Conservation (phyloP, 371 early-diverging fungal species). For the Vittaforma corneae region DNA sequence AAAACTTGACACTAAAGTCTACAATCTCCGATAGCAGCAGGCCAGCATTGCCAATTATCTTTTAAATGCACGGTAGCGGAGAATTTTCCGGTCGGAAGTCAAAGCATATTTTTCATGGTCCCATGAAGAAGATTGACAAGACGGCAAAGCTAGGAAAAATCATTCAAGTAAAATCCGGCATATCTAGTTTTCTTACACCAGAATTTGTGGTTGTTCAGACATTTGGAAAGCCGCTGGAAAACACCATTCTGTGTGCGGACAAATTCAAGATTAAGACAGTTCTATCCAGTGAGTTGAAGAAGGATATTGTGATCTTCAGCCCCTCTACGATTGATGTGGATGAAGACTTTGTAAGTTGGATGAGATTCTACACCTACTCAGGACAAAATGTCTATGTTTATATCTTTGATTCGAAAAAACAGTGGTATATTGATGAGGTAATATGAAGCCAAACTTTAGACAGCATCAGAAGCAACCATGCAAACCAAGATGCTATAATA, state of each 20-base stretch:
- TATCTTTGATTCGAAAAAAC: slow-evolving; percentile 3
- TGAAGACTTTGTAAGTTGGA: background rate
- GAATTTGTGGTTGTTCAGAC: slow-evolving; percentile 12
- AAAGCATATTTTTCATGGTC: background rate
- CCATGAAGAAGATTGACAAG: slow-evolving; percentile 1
- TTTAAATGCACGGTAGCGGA: too few relatives aligned
- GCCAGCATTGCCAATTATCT: too few relatives aligned
- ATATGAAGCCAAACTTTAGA: background rate
- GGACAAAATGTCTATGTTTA: slow-evolving; percentile 15
- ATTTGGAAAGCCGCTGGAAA: background rate
- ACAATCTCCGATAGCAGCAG: too few relatives aligned
- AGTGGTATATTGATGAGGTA: slow-evolving; percentile 1
- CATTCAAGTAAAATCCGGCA: background rate
- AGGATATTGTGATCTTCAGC: slow-evolving; percentile 10
- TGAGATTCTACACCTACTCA: slow-evolving; percentile 1
- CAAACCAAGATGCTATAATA: background rate
- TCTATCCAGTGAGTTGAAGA: background rate
- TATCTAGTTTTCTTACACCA: too few relatives aligned
- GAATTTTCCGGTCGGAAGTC: too few relatives aligned
- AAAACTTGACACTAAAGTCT: background rate
- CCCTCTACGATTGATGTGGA: slow-evolving; percentile 8
- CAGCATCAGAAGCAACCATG: slow-evolving; percentile 1
- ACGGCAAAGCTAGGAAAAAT: slow-evolving; percentile 1
- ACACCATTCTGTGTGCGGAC: background rate
- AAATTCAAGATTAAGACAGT: slow-evolving; percentile 1